These are phyloP conservation scores for Pelargonium nanum DNA, from an alignment of 345 rosid genomes.

Conservation along the genomic window DNA sequence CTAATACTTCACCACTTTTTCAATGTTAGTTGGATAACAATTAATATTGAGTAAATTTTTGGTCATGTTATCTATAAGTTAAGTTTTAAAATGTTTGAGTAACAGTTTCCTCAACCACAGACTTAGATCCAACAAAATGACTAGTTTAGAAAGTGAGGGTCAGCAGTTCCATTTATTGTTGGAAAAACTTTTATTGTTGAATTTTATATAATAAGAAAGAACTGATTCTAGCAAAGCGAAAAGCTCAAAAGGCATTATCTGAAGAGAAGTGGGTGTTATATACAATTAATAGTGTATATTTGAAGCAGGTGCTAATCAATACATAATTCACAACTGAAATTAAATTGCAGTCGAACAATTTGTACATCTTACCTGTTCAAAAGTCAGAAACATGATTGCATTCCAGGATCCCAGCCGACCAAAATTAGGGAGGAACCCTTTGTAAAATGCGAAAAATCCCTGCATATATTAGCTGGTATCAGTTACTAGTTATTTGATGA, in stretches of 20 bases:
- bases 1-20: too few species aligned
- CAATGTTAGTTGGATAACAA: too few species aligned
- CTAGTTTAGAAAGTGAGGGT: background rate
- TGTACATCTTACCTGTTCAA: conserved; percentile 62
- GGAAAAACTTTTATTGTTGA: background rate
- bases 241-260: background rate
- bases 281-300: too few species aligned
- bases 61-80: background rate
- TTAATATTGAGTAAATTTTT: too few species aligned
- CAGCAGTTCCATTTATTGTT: background rate
- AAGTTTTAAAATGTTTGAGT: background rate
- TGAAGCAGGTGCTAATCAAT: background rate
- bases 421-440: conserved; percentile 91
- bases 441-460: conserved; percentile 83
- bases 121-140: background rate
- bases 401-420: conserved; percentile 93
- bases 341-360: background rate
- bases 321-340: background rate
- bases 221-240: background rate
- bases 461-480: conserved; percentile 14
- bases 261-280: background rate
- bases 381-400: conserved; percentile 79
- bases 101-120: background rate
- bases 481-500: too few species aligned
- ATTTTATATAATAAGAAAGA: too few species aligned